Evolutionary conservation across 1,139 yeast species (phyloP), one percentile per base, ranked within the genome.

Genomic region (Arxiozyma heterogenica): DNA sequence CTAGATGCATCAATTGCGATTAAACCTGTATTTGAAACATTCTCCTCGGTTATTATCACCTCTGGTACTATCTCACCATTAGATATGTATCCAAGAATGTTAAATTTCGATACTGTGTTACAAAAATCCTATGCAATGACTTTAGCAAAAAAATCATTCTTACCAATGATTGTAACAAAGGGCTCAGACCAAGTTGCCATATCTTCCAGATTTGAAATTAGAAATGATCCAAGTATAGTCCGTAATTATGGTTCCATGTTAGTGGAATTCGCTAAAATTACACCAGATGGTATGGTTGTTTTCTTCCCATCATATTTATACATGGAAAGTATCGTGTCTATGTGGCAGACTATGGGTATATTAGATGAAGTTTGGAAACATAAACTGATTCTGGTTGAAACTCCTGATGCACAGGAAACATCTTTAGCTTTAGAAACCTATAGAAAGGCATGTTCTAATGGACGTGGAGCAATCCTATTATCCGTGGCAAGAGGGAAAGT

Each of bases 401-500:
- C 99, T 0, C 99, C 99, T 0, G 99, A 93, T 79, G 96, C 97
- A 0, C 99, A 94, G 69, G 99, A 94, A 69, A 93, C 99, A 0
- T 86, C 96, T 1, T 73, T 93, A 58, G 99, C 98, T 0, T 73
- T 93, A 59, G 98, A 94, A 62, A 93, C 98, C 0, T 93, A 91
- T 67, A 77, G 98, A 64, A 87, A 91, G 44, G 99, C 99, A 0
- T 93, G 99, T 67, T 85, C 94, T 1, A 94, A 91, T 70, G 99
- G 99, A 6, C 78, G 98, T 60, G 99, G 99, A 2, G 99, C 99
- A 0, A 91, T 94, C 1, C 78, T 93, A 66, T 77, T 93, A 48
- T 89, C 97, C 44, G 99, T 93, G 59, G 99, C 99, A 38, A 91
- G 99, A 78, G 99, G 99, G 9, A 93, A 93, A 67, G 98, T 93